phyloP scores from a whole-genome alignment of 108 stramenopile species.

The Nitzschia sp. region DNA sequence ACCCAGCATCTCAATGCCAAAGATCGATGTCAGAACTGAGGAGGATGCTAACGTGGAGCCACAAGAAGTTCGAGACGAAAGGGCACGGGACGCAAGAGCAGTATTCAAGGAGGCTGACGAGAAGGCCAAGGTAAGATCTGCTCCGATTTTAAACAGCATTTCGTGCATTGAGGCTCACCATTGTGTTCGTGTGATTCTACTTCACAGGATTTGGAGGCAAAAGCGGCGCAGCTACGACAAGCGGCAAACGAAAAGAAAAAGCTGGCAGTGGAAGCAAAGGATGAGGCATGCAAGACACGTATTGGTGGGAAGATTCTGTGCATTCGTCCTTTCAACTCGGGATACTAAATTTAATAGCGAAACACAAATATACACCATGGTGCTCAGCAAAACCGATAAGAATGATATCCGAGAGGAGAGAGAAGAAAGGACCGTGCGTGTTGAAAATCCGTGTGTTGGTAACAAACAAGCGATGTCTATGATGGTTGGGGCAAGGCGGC shows the following conservation, averaged over 20 bases:
- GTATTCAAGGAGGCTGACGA: conserved; percentile 63
- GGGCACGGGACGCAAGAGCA: conserved; percentile 52
- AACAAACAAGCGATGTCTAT: too few relatives aligned
- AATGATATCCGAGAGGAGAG: too few relatives aligned
- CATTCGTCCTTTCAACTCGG: conserved; percentile 63
- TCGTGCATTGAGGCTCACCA: background rate
- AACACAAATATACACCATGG: background rate
- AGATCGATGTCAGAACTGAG: conserved; percentile 4
- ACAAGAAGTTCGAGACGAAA: conserved; percentile 78
- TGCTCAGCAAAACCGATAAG: too few relatives aligned
- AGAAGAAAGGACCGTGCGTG: too few relatives aligned
- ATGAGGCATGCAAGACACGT: conserved; percentile 78
- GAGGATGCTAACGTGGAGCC: conserved; percentile 42
- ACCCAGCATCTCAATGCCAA: conserved; percentile 29
- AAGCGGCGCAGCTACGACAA: conserved; percentile 49
- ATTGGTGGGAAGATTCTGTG: conserved; percentile 83
- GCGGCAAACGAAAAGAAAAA: conserved; percentile 74
- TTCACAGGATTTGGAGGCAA: conserved; percentile 36
- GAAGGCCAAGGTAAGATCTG: conserved; percentile 53
- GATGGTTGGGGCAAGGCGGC: too few relatives aligned
- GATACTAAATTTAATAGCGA: conserved; percentile 50
- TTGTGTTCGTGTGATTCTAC: conserved; percentile 1
- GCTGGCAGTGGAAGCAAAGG: conserved; percentile 68
- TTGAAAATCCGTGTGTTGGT: too few relatives aligned
- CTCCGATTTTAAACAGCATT: background rate